Conservation (phyloP, 768 basidiomycete species). For the Mycena pura region DNA sequence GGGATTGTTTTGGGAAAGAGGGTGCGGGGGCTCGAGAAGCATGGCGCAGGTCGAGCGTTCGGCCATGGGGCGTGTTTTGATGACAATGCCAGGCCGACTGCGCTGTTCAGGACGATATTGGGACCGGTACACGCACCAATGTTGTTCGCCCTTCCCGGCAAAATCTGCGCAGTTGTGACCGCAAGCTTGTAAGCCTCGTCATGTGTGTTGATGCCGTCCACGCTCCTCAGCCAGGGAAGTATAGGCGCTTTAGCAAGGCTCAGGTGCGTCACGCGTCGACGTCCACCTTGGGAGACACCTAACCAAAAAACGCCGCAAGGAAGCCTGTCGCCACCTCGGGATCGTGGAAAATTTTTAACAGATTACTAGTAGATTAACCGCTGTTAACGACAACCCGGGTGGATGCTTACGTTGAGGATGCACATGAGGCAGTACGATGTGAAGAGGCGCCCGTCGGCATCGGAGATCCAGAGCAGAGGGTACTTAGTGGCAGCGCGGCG, state of each 20-base stretch:
- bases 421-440: no score
- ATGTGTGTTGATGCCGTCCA: conserved; percentile 81
- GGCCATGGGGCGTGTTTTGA: conserved; percentile 71
- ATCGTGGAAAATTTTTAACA: no score
- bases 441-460: no score
- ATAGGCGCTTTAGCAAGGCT: conserved; percentile 58
- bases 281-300: no score
- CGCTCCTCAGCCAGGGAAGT: conserved; percentile 68
- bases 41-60: conserved; percentile 71
- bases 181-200: conserved; percentile 66
- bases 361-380: no score
- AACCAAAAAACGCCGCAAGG: no score
- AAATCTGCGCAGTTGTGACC: conserved; percentile 72
- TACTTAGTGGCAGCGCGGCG: no score
- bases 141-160: conserved; percentile 70
- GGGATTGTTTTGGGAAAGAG: conserved; percentile 45
- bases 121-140: conserved; percentile 49
- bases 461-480: no score
- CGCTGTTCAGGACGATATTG: background rate
- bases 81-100: conserved; percentile 78
- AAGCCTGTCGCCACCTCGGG: no score
- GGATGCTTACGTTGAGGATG: no score
- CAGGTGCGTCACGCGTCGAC: no score
- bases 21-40: conserved; percentile 75
- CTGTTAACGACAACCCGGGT: no score